A percentile compares a stretch with the other conserved stretches of the same genome.
Evolutionary conservation across 78 protist genomes (phyloP).

Genomic region (Pelomyxa schiedti): DNA sequence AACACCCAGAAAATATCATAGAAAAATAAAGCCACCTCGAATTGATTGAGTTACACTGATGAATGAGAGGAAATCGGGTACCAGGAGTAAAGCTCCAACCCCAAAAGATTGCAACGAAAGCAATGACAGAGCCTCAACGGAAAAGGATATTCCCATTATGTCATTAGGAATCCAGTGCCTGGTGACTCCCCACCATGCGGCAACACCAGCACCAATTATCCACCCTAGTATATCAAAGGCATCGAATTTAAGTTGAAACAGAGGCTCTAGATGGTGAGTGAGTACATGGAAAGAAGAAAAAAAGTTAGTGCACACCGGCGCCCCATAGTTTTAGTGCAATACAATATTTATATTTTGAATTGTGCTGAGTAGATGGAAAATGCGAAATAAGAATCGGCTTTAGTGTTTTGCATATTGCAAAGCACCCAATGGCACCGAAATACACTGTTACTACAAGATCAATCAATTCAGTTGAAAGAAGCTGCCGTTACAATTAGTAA

Average conservation of each 20-base stretch:
- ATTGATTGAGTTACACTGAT: too few relatives aligned
- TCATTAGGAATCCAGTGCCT: constrained; percentile 55
- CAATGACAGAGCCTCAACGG: constrained; percentile 3
- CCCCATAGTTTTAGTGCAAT: neutral
- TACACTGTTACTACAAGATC: neutral
- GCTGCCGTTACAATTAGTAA: neutral
- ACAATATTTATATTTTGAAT: neutral
- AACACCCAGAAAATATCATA: constrained; percentile 83
- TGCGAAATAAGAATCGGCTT: too few relatives aligned
- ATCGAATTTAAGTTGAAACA: neutral
- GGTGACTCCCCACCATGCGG: neutral
- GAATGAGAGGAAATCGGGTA: too few relatives aligned
- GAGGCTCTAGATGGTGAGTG: neutral
- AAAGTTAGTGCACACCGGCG: neutral
- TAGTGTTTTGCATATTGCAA: too few relatives aligned
- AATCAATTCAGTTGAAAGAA: neutral
- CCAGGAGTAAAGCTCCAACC: constrained; percentile 13
- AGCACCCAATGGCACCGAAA: neutral
- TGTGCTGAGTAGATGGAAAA: too few relatives aligned
- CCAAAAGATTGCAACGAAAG: neutral
- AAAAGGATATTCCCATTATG: constrained; percentile 31
- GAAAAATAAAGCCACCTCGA: constrained; percentile 47
- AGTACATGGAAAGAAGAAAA: too few relatives aligned
- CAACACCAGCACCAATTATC: neutral
- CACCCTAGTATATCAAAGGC: neutral